Evolutionary conservation across 2,329 filamentous ascomycete genomes (phyloP).

Genomic region (Thelonectria rubi): DNA sequence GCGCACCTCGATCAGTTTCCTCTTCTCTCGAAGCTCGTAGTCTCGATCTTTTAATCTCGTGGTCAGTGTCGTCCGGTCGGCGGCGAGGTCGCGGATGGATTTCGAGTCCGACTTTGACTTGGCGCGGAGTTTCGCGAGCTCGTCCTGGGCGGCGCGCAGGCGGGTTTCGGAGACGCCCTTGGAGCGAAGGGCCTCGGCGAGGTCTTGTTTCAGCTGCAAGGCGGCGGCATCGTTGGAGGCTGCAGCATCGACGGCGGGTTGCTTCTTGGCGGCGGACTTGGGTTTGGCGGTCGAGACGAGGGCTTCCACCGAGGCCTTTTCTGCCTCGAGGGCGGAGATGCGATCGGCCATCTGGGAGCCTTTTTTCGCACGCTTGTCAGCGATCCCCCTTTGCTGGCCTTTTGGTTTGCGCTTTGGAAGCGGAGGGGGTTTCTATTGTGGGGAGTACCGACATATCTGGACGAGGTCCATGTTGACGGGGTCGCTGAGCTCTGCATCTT

Average conservation of each 20-base stretch:
- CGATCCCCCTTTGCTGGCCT: constrained; percentile 11
- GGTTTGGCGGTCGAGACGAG: constrained; percentile 39
- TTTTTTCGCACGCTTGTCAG: constrained; percentile 52
- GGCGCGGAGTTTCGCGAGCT: constrained; percentile 70
- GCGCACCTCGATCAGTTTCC: constrained; percentile 77
- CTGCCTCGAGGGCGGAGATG: constrained; percentile 69
- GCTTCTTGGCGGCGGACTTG: constrained; percentile 22
- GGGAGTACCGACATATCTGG: constrained; percentile 72
- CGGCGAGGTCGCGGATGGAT: constrained; percentile 68
- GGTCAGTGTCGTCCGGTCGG: constrained; percentile 68
- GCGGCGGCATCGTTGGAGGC: constrained; percentile 46
- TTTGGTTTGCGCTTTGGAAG: constrained; percentile 17
- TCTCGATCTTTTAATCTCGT: constrained; percentile 80
- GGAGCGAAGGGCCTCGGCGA: constrained; percentile 79
- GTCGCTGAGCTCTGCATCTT: constrained; percentile 74
- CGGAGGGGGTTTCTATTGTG: constrained; percentile 22
- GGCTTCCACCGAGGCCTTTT: constrained; percentile 56
- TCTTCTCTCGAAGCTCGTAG: constrained; percentile 85
- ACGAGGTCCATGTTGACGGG: constrained; percentile 73
- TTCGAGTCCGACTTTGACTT: constrained; percentile 68
- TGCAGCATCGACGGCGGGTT: constrained; percentile 18
- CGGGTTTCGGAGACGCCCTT: constrained; percentile 73
- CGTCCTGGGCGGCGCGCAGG: constrained; percentile 68
- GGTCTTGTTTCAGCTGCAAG: constrained; percentile 70
- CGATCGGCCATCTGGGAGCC: constrained; percentile 74